Base-by-base conservation (phyloP, 2,329 filamentous ascomycete genomes). In the Cercospora nicotianae region DNA sequence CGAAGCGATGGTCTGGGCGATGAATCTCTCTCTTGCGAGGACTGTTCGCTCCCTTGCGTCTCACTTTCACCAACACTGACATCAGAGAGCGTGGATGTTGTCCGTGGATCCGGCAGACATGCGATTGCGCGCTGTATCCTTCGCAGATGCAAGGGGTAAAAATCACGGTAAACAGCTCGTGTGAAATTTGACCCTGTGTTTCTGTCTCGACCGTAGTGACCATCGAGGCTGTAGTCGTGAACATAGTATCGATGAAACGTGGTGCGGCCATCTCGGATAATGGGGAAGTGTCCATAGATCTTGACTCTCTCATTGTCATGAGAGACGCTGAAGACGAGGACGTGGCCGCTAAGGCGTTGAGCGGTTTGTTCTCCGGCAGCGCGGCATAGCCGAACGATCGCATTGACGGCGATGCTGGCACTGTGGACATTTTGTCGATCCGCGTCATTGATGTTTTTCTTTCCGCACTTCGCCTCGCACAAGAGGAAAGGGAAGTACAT, bases 371-470 rank as follows among this genome's bases (percentile, higher is more conserved):
- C 60, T 42, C 55, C 61, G 6, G 60, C 36, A 57, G 64, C 60
- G 23, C 30, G 45, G 58, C 42, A 72, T 26, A 72, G 70, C 33
- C 45, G 53, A 26, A 72, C 33, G 53, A 72, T 67, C 26, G 69
- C 67, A n/a, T 60, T 65, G 13, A 71, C 64, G 9, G 67, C 69
- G 55, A 72, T 70, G 57, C 69, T 72, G 30, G 69, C 67, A 39
- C 65, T 70, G 26, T 72, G 67, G 5, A 72, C 67, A 42, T 61
- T 67, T 48, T 72, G 69, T 66, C 69, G 65, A 42, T 72, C 69
- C 31, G 67, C 69, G 18, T 67, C 62, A 55, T 67, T 62, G 12
- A 72, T 59, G 4, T 31, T 39, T 23, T 23, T 64, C 23, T 70
- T 63, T 23, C 67, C 60, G 33, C 51, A 36, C 59, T 72, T 72